Base-by-base conservation (phyloP, 495 filamentous ascomycete species). In the Hypoxylon subgilvum region DNA sequence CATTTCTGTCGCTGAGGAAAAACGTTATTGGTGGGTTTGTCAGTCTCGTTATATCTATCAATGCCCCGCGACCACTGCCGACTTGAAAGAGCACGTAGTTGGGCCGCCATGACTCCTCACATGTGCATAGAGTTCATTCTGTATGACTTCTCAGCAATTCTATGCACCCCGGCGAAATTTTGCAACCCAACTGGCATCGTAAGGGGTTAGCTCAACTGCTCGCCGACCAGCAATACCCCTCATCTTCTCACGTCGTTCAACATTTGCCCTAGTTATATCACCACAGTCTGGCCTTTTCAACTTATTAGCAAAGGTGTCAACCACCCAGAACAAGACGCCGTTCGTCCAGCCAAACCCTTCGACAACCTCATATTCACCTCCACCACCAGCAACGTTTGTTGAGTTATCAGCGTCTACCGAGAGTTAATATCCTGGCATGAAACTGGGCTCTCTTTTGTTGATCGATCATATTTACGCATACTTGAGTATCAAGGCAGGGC, bases 301-400 rank as follows among this genome's bases (percentile, higher is more conserved):
- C 61, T 71, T 61, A 21, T 68, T 63, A 16, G 60, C 77, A 63
- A 79, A 81, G 8, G 65, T 71, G 39, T 81, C 78, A 6, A 72
- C 76, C 0, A 71, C 69, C 76, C 76, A 81, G 28, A 81, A 73
- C n/a, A 79, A 52, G 35, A 81, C 78, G 32, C 78, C 78, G 32
- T 81, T 81, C 16, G 75, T 76, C 78, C 78, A 81, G 6, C 78
- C 78, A 46, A 81, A 81, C 16, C 78, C 78, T 67, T 81, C 76
- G 4, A 81, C 78, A 10, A 81, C 78, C 44, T 70, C 67, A 45
- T 81, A 81, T 68, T 81, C 78, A 55, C 78, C 78, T 8, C 78
- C 78, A 19, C 75, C 60, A 31, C 78, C 78, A 12, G 76, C 78
- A 4, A 72, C 74, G 41, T 79, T 79, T 19, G 74, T 77, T 32